These are phyloP conservation scores for Eucalyptus shirleyi DNA, from an alignment of 345 rosid genomes.

Conservation along the genomic window DNA sequence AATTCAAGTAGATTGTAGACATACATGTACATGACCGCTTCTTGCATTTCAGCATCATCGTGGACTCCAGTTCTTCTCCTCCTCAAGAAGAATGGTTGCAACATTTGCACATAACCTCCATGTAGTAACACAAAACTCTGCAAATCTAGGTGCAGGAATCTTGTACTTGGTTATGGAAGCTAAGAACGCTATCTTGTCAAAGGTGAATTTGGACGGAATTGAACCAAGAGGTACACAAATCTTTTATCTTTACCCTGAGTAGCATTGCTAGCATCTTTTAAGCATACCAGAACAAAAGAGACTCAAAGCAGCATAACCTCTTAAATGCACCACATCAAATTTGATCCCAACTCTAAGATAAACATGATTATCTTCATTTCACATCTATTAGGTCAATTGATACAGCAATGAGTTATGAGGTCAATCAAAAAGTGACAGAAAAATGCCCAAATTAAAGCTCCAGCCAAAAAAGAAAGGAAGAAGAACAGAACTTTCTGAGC, in stretches of 20 bases:
- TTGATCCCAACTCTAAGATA: neutral
- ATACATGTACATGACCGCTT: neutral
- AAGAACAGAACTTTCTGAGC: neutral
- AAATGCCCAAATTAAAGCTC: neutral
- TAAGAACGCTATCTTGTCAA: neutral
- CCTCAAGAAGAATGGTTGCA: neutral
- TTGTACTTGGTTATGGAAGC: neutral
- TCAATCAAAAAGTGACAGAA: neutral
- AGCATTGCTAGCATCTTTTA: neutral
- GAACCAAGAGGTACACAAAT: neutral
- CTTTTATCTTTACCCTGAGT: neutral
- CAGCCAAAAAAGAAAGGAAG: neutral
- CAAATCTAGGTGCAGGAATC: neutral
- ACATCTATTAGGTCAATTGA: neutral
- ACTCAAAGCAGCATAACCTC: neutral
- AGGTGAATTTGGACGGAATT: neutral
- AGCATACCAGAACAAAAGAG: neutral
- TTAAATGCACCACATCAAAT: neutral
- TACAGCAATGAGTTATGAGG: neutral
- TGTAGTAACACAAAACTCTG: neutral
- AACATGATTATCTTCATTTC: neutral
- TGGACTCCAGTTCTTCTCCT: neutral
- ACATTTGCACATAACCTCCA: neutral
- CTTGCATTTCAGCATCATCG: neutral
- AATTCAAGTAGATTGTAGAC: neutral